Percentiles rank a stretch among this genome's conserved stretches.
Evolutionary conservation across 805 yeast genomes (phyloP).

Genomic region (Suhomyces faveliae): DNA sequence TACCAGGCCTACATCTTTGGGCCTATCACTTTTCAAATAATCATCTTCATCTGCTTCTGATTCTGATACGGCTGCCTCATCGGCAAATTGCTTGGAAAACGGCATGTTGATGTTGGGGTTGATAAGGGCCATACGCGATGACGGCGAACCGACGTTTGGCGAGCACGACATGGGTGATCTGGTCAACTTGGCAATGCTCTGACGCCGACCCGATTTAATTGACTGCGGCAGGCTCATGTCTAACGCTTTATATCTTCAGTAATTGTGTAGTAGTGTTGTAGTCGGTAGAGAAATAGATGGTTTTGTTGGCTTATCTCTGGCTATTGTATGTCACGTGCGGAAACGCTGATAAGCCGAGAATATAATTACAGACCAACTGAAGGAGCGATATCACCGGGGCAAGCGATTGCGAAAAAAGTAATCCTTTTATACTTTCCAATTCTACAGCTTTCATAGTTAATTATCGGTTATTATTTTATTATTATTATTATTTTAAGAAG

Average conservation of each 20-base stretch:
- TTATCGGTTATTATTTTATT: neutral
- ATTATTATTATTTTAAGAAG: neutral
- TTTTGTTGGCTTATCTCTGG: constrained; percentile 1
- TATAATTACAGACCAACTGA: neutral
- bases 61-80: constrained; percentile 5
- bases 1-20: neutral
- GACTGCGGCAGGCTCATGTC: constrained; percentile 14
- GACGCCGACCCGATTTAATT: constrained; percentile 18
- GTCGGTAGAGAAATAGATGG: neutral
- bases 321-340: neutral
- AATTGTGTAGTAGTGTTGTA: neutral
- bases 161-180: constrained; percentile 28
- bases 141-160: constrained; percentile 18
- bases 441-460: neutral
- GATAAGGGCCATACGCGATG: constrained; percentile 18
- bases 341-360: neutral
- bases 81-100: constrained; percentile 9
- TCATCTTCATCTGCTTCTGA: neutral
- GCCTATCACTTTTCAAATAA: neutral
- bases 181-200: constrained; percentile 33
- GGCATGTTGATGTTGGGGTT: constrained; percentile 9
- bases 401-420: no score
- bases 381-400: no score
- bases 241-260: neutral
- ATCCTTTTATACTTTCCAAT: neutral